Evolutionary conservation across 1,284 basidiomycete genomes (phyloP).

Genomic region (Cystobasidium slooffiae): DNA sequence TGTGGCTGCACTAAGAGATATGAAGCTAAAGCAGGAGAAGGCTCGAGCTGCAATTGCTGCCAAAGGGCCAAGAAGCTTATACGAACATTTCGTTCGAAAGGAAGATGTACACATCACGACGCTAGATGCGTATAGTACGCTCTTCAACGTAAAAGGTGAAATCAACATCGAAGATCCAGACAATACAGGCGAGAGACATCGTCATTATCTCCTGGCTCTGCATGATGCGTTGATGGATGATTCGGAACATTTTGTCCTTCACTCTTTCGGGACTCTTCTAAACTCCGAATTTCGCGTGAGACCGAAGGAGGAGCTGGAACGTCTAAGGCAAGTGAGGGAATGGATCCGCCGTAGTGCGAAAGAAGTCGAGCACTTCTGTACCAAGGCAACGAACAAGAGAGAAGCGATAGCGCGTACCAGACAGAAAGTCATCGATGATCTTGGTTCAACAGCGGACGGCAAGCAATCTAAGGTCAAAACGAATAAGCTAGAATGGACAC

Average conservation of each 20-base stretch:
- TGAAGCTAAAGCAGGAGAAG: slow-evolving; percentile 36
- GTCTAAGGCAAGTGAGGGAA: slow-evolving; percentile 63
- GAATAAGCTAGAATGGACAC: slow-evolving; percentile 60
- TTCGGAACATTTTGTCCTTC: slow-evolving; percentile 68
- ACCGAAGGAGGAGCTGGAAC: slow-evolving; percentile 66
- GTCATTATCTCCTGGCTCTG: slow-evolving; percentile 62
- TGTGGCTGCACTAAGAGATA: slow-evolving; percentile 2
- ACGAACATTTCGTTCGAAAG: slow-evolving; percentile 11
- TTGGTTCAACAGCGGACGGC: slow-evolving; percentile 50
- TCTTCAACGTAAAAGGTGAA: slow-evolving; percentile 6
- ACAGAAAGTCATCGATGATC: slow-evolving; percentile 53
- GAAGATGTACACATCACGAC: slow-evolving; percentile 13
- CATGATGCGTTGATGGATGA: slow-evolving; percentile 75
- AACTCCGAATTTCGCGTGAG: slow-evolving; percentile 72
- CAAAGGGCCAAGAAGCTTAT: slow-evolving; percentile 21
- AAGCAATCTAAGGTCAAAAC: slow-evolving; percentile 51
- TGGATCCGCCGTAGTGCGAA: slow-evolving; percentile 61
- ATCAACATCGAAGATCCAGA: slow-evolving; percentile 5
- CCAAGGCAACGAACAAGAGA: slow-evolving; percentile 63
- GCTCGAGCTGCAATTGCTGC: slow-evolving; percentile 13
- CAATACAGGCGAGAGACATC: slow-evolving; percentile 21
- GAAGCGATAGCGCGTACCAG: slow-evolving; percentile 6
- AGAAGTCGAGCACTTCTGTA: slow-evolving; percentile 65
- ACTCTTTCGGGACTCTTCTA: slow-evolving; percentile 64
- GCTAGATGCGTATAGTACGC: slow-evolving; percentile 14